Percentiles rank a stretch among this genome's conserved stretches.
Evolutionary conservation across 2,329 filamentous ascomycete species (phyloP).

Genomic region (Esteya vermicola): DNA sequence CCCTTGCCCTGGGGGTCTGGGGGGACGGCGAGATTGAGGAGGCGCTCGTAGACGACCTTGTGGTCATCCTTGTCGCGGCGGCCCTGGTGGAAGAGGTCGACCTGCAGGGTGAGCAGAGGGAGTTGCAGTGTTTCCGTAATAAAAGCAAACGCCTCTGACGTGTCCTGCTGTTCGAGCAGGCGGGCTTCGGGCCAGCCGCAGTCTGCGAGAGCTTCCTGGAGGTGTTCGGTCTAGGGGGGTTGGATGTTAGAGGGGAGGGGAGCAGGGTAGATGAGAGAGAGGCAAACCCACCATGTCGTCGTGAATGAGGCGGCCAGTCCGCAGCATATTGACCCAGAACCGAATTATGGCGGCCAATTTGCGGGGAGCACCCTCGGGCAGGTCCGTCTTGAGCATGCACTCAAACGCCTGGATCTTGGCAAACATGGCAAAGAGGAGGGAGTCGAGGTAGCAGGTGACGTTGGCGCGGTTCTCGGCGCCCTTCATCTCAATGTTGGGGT

Average conservation of each 20-base stretch:
- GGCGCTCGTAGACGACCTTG: constrained; percentile 82
- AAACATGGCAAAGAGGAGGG: constrained; percentile 92
- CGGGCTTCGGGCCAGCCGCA: constrained; percentile 83
- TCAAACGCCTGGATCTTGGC: constrained; percentile 81
- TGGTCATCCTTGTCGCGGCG: constrained; percentile 79
- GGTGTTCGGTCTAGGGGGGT: constrained; percentile 5
- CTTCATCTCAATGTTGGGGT: constrained; percentile 56
- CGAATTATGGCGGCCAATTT: constrained; percentile 66
- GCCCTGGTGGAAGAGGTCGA: constrained; percentile 82
- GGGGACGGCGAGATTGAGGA: constrained; percentile 85
- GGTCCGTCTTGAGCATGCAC: constrained; percentile 74
- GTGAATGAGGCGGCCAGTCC: constrained; percentile 72
- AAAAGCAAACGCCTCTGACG: constrained; percentile 89
- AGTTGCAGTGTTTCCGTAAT: constrained; percentile 82
- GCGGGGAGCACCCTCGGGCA: constrained; percentile 55
- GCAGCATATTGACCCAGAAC: constrained; percentile 85
- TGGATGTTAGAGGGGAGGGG: too few relatives aligned
- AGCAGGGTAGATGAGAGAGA: not conserved
- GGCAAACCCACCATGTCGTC: constrained; percentile 55
- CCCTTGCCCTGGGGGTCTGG: constrained; percentile 53
- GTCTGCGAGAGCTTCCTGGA: constrained; percentile 68
- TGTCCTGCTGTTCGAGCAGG: constrained; percentile 74
- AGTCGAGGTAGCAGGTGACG: constrained; percentile 91
- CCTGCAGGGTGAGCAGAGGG: constrained; percentile 77
- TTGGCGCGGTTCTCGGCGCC: constrained; percentile 75